Conservation (phyloP, 805 yeast species). For the Pichia californica region DNA sequence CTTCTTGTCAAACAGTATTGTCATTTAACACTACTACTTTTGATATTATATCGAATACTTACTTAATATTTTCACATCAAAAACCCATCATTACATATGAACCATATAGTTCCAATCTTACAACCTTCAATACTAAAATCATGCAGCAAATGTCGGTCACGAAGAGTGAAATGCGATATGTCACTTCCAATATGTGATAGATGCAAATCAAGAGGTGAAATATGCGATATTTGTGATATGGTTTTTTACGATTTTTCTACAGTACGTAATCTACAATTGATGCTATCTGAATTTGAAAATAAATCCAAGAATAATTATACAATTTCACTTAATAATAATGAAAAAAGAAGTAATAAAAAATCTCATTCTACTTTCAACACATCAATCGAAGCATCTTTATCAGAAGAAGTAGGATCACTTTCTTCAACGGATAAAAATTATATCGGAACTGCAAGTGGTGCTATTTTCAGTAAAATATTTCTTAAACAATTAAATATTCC, state of each 20-base stretch:
- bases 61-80: too few species aligned
- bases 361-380: neutral
- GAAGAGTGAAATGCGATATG: slow-evolving; percentile 1
- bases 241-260: neutral
- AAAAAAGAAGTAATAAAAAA: neutral
- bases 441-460: slow-evolving; percentile 2
- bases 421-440: neutral
- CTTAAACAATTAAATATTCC: neutral
- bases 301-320: too few species aligned
- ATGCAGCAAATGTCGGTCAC: neutral
- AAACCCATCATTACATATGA: too few species aligned
- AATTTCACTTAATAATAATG: too few species aligned
- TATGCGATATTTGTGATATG: neutral
- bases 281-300: too few species aligned
- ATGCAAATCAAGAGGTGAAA: neutral
- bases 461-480: neutral
- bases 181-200: neutral
- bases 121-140: neutral
- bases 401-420: neutral
- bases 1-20: too few species aligned
- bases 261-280: neutral
- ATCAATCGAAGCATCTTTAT: neutral
- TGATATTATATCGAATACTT: too few species aligned
- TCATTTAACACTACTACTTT: too few species aligned
- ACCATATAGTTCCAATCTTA: too few species aligned